Evolutionary conservation across 225 moss, liverwort and hornwort species (phyloP), one percentile per base, ranked within the genome.

Genomic region (Lunularia cruciata): DNA sequence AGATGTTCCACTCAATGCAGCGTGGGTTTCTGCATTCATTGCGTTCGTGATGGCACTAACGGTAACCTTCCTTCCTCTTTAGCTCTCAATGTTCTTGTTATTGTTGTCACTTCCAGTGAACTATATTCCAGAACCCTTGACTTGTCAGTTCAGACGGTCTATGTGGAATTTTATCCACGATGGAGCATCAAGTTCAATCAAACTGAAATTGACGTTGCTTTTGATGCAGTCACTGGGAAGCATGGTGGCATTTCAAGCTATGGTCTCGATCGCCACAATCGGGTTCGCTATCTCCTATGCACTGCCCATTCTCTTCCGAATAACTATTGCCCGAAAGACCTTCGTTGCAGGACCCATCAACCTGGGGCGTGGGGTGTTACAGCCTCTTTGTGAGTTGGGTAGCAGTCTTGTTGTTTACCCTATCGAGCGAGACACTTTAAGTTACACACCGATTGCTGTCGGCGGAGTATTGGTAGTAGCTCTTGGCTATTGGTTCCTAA

Each of bases 161-260:
- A n/a, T n/a, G n/a, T n/a, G n/a, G n/a, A n/a, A n/a, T n/a, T n/a
- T n/a, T n/a, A n/a, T n/a, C n/a, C n/a, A n/a, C n/a, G n/a, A n/a
- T n/a, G n/a, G n/a, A n/a, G n/a, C n/a, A n/a, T n/a, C n/a, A n/a
- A n/a, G n/a, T n/a, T 35, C 8, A 20, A 2, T 22, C 25, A 8
- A 0, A 42, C 42, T 42, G 5, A 16, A 27, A 0, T 6, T 26
- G 12, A 0, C 9, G 8, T 63, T 1, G 19, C 6, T 20, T 10
- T 63, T 38, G 6, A 26, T 69, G 76, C 81, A 93, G 90, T 94
- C 90, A 2, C 25, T 94, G 40, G 90, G 89, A 31, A 94, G 90
- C 65, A 63, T 86, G 78, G 94, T 94, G 74, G 94, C 94, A 0
- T 94, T 94, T 52, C 80, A 82, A 76, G 94, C 94, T 23, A 94